These are phyloP conservation scores for Hypseocharis bilobata DNA, from an alignment of 441 rosid genomes.

Conservation along the genomic window DNA sequence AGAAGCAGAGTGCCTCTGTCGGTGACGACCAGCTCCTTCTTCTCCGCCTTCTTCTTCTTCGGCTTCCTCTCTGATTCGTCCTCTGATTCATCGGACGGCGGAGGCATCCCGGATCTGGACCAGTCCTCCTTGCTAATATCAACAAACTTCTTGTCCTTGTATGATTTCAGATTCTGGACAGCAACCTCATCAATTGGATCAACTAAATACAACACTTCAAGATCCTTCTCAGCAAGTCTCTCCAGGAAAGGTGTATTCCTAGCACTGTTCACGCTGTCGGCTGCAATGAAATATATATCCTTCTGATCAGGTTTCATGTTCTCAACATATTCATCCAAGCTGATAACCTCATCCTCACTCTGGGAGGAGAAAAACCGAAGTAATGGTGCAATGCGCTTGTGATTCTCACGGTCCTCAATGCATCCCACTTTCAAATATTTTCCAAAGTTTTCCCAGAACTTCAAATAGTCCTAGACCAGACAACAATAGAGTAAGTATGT, in stretches of 20 bases:
- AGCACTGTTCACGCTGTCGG: slow-evolving; percentile 85
- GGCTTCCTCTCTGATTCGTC: slow-evolving; percentile 37
- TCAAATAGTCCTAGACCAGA: slow-evolving; percentile 67
- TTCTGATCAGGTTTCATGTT: slow-evolving; percentile 95
- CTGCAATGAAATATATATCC: slow-evolving; percentile 78
- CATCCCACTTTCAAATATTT: slow-evolving; percentile 84
- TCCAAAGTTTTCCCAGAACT: slow-evolving; percentile 94
- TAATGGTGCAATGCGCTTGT: slow-evolving; percentile 77
- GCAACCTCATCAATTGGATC: slow-evolving; percentile 99
- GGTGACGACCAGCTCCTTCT: slow-evolving; percentile 21
- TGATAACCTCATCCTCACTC: slow-evolving; percentile 67
- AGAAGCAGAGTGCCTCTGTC: slow-evolving; percentile 8
- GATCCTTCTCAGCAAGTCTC: slow-evolving; percentile 71
- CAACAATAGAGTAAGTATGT: slow-evolving; percentile 1
- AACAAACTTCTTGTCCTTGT: slow-evolving; percentile 91
- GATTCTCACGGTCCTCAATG: slow-evolving; percentile 85
- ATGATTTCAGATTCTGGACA: slow-evolving; percentile 83
- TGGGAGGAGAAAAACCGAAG: slow-evolving; percentile 72
- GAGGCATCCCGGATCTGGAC: slow-evolving; percentile 43
- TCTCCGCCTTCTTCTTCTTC: slow-evolving; percentile 36
- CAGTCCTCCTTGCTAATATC: slow-evolving; percentile 96
- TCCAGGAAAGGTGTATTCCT: slow-evolving; percentile 89
- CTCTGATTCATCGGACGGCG: slow-evolving; percentile 63
- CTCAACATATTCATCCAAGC: slow-evolving; percentile 79
- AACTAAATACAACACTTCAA: slow-evolving; percentile 78